Percentiles rank a stretch among this genome's conserved stretches.
Evolutionary conservation across 345 rosid genomes (phyloP).

Genomic region (Murraya paniculata): DNA sequence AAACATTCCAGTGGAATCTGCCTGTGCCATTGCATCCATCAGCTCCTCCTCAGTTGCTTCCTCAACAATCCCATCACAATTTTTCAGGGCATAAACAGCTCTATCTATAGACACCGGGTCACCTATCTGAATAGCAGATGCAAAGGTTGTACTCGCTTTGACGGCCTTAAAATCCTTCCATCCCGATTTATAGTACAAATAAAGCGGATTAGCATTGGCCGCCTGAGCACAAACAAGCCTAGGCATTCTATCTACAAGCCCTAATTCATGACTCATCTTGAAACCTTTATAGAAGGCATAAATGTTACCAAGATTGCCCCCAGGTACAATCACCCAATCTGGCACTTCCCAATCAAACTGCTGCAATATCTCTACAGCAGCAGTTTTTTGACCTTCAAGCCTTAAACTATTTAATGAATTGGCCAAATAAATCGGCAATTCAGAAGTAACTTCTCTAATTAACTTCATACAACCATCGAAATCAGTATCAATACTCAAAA

Average conservation of each 20-base stretch:
- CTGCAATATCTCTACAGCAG: conserved; percentile 88
- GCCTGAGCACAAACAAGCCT: conserved; percentile 90
- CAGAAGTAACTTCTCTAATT: conserved; percentile 76
- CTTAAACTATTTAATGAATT: conserved; percentile 85
- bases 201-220: conserved; percentile 91
- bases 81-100: conserved; percentile 76
- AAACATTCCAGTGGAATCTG: conserved; percentile 95
- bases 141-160: conserved; percentile 71
- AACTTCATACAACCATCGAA: conserved; percentile 93
- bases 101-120: conserved; percentile 92
- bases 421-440: conserved; percentile 79
- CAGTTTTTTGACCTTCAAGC: conserved; percentile 90
- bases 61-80: conserved; percentile 76
- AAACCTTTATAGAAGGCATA: conserved; percentile 92
- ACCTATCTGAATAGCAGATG: conserved; percentile 93
- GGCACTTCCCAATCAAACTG: conserved; percentile 96
- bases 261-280: conserved; percentile 78
- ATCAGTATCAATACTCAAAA: conserved; percentile 82
- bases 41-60: conserved; percentile 89
- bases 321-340: conserved; percentile 95
- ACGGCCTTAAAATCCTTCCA: conserved; percentile 77
- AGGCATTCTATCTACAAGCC: conserved; percentile 79
- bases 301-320: conserved; percentile 87
- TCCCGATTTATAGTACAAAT: conserved; percentile 65
- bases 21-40: conserved; percentile 94